Conservation (phyloP, 495 filamentous ascomycete species). For the Daldinia grandis region DNA sequence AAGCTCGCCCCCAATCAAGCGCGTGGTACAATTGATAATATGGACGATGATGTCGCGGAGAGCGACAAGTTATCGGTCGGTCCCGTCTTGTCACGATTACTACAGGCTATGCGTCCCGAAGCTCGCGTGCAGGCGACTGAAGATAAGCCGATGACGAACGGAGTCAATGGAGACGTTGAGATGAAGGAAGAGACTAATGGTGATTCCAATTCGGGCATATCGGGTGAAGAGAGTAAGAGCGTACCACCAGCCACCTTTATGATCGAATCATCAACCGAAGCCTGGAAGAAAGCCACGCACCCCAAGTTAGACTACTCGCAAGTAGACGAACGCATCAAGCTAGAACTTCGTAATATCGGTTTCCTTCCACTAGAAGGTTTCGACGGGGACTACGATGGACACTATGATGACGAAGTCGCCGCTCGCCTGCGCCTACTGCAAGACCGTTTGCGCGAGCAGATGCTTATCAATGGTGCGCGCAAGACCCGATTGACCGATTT, state of each 20-base stretch:
- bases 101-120: slow-evolving; percentile 84
- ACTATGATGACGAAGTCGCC: slow-evolving; percentile 93
- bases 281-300: slow-evolving; percentile 65
- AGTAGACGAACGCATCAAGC: slow-evolving; percentile 88
- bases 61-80: slow-evolving; percentile 92
- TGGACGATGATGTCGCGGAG: slow-evolving; percentile 85
- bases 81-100: slow-evolving; percentile 82
- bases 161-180: slow-evolving; percentile 64
- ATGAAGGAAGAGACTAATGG: slow-evolving; percentile 61
- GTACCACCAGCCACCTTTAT: slow-evolving; percentile 78
- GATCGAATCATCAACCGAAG: slow-evolving; percentile 69
- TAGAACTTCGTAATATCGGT: slow-evolving; percentile 92
- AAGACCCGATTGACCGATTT: slow-evolving; percentile 86
- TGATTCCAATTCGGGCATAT: slow-evolving; percentile 50
- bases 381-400: slow-evolving; percentile 78
- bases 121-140: slow-evolving; percentile 70
- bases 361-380: slow-evolving; percentile 76
- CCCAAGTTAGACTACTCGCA: slow-evolving; percentile 81
- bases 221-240: slow-evolving; percentile 53
- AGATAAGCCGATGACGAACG: slow-evolving; percentile 63
- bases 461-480: slow-evolving; percentile 85
- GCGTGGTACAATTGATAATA: slow-evolving; percentile 80
- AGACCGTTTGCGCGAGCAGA: slow-evolving; percentile 77
- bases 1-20: slow-evolving; percentile 80
- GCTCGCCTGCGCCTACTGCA: slow-evolving; percentile 88